Evolutionary conservation across 306 rosid genomes (phyloP), one percentile per base, ranked within the genome.

Genomic region (Lathyrus tuberosus): DNA sequence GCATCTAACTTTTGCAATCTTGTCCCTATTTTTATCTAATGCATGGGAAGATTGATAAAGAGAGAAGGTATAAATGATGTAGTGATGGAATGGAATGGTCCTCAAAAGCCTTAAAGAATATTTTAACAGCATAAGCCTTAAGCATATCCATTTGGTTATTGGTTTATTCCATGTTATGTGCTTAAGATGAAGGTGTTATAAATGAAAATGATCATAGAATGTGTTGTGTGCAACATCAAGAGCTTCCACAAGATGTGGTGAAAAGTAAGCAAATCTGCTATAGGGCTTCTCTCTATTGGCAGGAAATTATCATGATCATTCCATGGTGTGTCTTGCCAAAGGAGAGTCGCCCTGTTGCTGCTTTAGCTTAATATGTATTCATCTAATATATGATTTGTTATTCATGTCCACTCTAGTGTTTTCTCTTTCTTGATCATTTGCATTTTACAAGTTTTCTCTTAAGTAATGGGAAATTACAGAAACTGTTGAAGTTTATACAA

Each of bases 291-390:
- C 87, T 76, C 24, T 33, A 15, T 84, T 87, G 89, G 92, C 87
- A 87, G 66, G 91, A 71, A 63, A 67, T 26, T 37, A 35, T 53
- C 35, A 60, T 41, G 30, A 20, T 31, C 54, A 5, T 33, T 24
- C 35, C 31, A 67, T 82, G 79, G 46, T 68, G 40, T 73, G 40
- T 69, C 77, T 59, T 73, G 89, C 87, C 92, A 85, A 82, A 66
- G 83, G 84, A 83, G 89, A 85, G 92, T 75, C 80, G 85, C 87
- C 87, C 92, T 80, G 42, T 67, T 79, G 82, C 76, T 75, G 81
- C 65, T 80, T 84, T 78, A 30, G 85, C 87, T 84, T 82, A 80
- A 77, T 26, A 69, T 12, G n/a, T n/a, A n/a, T n/a, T n/a, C n/a
- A n/a, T n/a, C n/a, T n/a, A n/a, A n/a, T n/a, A n/a, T n/a, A n/a